Evolutionary conservation across 2,329 filamentous ascomycete genomes (phyloP).

Genomic region (Acrocalymma vagum): DNA sequence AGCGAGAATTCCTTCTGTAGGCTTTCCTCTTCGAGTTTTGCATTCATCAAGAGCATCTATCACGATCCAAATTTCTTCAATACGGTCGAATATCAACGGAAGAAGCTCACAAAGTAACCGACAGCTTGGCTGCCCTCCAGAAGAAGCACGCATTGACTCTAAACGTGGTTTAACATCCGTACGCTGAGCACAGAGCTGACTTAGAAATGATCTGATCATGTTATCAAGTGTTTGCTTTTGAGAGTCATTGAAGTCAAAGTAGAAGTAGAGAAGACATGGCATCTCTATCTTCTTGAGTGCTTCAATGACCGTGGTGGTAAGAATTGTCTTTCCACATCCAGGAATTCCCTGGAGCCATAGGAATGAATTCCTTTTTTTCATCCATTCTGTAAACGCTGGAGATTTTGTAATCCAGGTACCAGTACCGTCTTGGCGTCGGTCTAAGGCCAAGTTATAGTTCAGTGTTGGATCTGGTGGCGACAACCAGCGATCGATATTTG

Average conservation of each 20-base stretch:
- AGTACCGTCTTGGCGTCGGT: constrained; percentile 30
- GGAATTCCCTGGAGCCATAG: constrained; percentile 17
- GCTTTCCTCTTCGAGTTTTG: no score
- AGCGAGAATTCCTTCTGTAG: no score
- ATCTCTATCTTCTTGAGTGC: constrained; percentile 10
- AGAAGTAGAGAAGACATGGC: constrained; percentile 18
- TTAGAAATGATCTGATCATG: constrained; percentile 15
- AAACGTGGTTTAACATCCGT: constrained; percentile 15
- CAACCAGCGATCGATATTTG: constrained; percentile 36
- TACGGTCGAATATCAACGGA: constrained; percentile 13
- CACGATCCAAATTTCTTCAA: constrained; percentile 11
- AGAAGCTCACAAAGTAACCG: constrained; percentile 8
- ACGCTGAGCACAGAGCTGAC: constrained; percentile 10
- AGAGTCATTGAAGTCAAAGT: constrained; percentile 17
- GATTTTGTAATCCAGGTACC: constrained; percentile 13
- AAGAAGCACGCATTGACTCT: no score
- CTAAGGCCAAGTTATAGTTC: constrained; percentile 35
- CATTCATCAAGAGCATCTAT: constrained; percentile 16
- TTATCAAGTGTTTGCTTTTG: constrained; percentile 17
- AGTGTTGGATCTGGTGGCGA: constrained; percentile 40
- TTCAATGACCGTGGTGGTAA: constrained; percentile 17
- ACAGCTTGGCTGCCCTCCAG: constrained; percentile 7
- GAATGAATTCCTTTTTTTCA: constrained; percentile 16
- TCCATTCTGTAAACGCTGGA: constrained; percentile 16
- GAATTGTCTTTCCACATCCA: constrained; percentile 19